Evolutionary conservation across 208 protist genomes (phyloP).

Genomic region (Paratrypanosoma confusum): DNA sequence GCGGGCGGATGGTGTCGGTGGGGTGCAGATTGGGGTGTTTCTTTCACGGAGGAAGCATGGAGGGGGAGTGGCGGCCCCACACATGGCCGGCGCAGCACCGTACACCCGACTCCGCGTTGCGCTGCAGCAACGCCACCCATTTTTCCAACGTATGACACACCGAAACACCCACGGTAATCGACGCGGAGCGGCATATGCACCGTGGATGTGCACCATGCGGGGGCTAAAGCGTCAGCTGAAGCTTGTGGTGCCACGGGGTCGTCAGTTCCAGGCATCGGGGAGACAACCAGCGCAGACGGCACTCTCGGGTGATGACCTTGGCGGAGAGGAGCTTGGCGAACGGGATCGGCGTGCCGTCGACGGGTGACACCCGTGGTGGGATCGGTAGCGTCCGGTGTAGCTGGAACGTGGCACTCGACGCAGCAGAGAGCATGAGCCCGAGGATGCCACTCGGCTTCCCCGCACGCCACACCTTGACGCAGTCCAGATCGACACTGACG

Average conservation of each 20-base stretch:
- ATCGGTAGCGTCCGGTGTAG: no score
- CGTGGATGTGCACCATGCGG: no score
- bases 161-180: no score
- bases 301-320: slow-evolving; percentile 4
- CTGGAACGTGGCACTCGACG: slow-evolving; percentile 5
- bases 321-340: slow-evolving; percentile 17
- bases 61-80: no score
- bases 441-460: slow-evolving; percentile 10
- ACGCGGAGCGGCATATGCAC: no score
- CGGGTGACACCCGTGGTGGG: slow-evolving; percentile 7
- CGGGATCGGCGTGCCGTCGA: slow-evolving; percentile 20
- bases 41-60: no score
- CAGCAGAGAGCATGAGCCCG: slow-evolving; percentile 8
- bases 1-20: no score
- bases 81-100: no score
- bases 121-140: no score
- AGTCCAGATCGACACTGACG: slow-evolving; percentile 46
- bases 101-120: no score
- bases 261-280: slow-evolving; percentile 68
- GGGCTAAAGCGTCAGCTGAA: slow-evolving; percentile 26
- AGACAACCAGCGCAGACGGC: slow-evolving; percentile 62
- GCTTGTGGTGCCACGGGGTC: slow-evolving; percentile 59
- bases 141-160: no score
- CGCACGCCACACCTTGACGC: slow-evolving; percentile 53
- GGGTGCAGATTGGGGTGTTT: no score